Conservation (phyloP, 2,329 filamentous ascomycete species). For the Fusarium drepaniforme region DNA sequence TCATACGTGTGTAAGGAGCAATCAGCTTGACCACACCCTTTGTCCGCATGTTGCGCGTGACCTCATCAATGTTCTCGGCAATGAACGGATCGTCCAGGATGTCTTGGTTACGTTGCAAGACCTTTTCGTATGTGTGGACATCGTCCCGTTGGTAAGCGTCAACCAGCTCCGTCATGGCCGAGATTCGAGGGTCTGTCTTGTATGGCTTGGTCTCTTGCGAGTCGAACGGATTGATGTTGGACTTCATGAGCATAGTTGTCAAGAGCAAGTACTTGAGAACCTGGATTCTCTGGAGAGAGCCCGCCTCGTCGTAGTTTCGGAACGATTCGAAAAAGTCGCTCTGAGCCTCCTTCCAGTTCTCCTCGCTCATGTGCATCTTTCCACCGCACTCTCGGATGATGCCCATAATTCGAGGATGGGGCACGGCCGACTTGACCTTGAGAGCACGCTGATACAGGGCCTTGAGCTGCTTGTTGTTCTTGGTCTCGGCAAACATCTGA, state of each 20-base stretch:
- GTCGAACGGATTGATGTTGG: constrained; percentile 98
- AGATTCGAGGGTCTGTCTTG: constrained; percentile 93
- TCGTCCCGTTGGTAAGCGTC: constrained; percentile 97
- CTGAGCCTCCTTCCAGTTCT: constrained; percentile 98
- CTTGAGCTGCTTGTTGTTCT: constrained; percentile 98
- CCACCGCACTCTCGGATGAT: constrained; percentile 98
- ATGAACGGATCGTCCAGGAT: constrained; percentile 95
- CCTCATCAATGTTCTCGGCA: constrained; percentile 98
- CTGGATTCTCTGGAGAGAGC: constrained; percentile 94
- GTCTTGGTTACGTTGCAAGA: constrained; percentile 88
- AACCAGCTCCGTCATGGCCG: constrained; percentile 96
- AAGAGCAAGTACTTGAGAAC: constrained; percentile 97
- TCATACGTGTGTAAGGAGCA: constrained; percentile 94
- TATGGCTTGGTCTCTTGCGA: constrained; percentile 99
- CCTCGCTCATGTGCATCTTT: constrained; percentile 99
- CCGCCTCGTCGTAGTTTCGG: constrained; percentile 98
- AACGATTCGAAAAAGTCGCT: constrained; percentile 99
- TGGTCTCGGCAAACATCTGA: constrained; percentile 97
- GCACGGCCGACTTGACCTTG: constrained; percentile 94
- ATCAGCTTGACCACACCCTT: constrained; percentile 95
- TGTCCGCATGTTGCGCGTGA: constrained; percentile 97
- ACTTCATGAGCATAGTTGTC: constrained; percentile 98
- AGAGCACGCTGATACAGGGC: constrained; percentile 91
- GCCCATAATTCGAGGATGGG: constrained; percentile 98
- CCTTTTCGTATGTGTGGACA: constrained; percentile 89